Evolutionary conservation across 805 yeast genomes (phyloP), one percentile per base, ranked within the genome.

Genomic region (Yarrowia bubula): DNA sequence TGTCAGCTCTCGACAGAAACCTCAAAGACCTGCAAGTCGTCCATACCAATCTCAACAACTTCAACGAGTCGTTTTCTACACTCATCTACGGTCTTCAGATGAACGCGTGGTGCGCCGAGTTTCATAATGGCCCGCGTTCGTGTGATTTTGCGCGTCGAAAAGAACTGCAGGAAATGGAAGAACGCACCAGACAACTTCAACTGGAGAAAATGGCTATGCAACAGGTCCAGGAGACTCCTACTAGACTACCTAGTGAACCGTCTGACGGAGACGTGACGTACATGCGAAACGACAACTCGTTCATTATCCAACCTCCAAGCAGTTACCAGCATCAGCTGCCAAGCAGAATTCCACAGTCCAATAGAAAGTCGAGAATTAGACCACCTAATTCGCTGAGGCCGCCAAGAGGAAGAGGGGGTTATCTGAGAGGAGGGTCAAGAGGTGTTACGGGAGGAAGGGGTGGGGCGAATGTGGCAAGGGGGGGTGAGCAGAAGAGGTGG

Each of bases 41-140:
- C 10, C 91, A 90, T 74, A 83, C 85, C 48, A 83, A 68, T 57
- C 75, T 92, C 18, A 80, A 81, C 2, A 77, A 80, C 33, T 87
- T 92, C 74, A 90, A 90, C 72, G 97, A 91, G 74, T 83, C 90
- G 1, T 84, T 92, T 70, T 86, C 90, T 1, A 79, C 92, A 43
- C 86, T 91, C 64, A 73, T 91, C 62, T 90, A 89, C 71, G 96
- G 97, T 1, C 75, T 91, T 58, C 84, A 88, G 72, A 85, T 90
- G 75, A 90, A 92, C 71, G 92, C 96, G 67, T 91, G 95, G 87
- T 89, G 96, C 75, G 88, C 88, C 32, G 92, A 89, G 71, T 89
- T 89, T 70, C 69, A 69, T 9, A 76, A 75, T 39, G 72, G 72
- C 4, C 75, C 75, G 9, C 64, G 51, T 44, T 35, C 51, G 5